Percentiles rank a stretch among this genome's conserved stretches.
Conservation (phyloP, 2,329 filamentous ascomycete species). For the Rhynchosporium agropyri region DNA sequence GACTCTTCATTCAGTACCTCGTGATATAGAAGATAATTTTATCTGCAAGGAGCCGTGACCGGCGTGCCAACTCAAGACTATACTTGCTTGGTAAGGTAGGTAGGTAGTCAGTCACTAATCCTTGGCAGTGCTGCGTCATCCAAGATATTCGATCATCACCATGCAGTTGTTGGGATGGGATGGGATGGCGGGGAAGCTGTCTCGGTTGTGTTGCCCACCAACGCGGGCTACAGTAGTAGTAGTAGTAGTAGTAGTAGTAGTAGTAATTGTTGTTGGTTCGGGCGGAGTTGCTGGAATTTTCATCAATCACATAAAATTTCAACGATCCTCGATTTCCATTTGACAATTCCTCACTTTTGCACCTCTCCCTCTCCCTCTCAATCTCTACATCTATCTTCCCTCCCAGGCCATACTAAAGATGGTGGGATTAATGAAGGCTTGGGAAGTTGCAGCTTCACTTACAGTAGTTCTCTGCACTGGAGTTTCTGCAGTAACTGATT, state of each 20-base stretch:
- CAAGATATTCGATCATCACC: not conserved
- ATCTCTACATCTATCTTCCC: too few species aligned
- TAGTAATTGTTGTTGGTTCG: too few species aligned
- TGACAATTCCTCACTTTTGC: not conserved
- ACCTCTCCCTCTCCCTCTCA: not conserved
- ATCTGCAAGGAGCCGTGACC: not conserved
- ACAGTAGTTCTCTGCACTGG: not conserved
- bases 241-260: not conserved
- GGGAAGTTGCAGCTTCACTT: not conserved
- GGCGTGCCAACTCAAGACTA: not conserved
- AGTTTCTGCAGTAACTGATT: constrained; percentile 34
- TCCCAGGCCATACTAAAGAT: not conserved
- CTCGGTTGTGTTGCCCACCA: not conserved
- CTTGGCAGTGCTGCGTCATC: constrained; percentile 10
- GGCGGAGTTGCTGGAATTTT: not conserved
- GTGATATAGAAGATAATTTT: too few species aligned
- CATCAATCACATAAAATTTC: too few species aligned
- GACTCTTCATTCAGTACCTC: too few species aligned
- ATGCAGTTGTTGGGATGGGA: not conserved
- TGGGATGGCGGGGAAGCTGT: constrained; percentile 9
- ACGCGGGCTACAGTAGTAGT: not conserved
- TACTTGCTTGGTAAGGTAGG: too few species aligned
- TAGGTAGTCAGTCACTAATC: not conserved
- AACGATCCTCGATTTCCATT: not conserved
- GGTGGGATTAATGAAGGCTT: not conserved